Base-by-base conservation (phyloP, 2,329 filamentous ascomycete genomes). In the Colletotrichum sidae region DNA sequence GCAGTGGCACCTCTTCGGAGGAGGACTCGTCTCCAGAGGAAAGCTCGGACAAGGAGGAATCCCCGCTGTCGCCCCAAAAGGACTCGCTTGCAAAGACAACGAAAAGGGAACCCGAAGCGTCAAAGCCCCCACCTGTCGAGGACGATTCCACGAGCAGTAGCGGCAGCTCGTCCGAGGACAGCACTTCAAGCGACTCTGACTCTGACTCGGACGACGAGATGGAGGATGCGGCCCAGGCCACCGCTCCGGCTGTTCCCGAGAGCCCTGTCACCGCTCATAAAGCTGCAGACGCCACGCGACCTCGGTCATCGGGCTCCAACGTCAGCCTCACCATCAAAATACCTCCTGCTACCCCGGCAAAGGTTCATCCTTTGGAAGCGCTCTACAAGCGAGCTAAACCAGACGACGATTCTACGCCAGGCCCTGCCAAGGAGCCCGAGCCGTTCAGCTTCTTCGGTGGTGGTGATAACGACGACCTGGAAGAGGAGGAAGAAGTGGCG, bases 331-430 rank as follows among this genome's bases (percentile, higher is more conserved):
- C 81, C 34, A 86, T 89, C 75, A 84, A 83, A 70, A 86, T 87
- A 60, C 84, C 84, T 13, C 79, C 82, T 17, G 67, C 77, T 58
- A 81, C 81, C 6, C 80, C 84, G 1, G 75, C 78, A 55, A 81
- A 86, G 68, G 81, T 97, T 0, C 95, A 98, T 70, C 95, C 96
- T 0, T 85, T 98, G 2, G 94, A 98, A 80, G 93, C 93, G 0
- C 86, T 98, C 2, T 99, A 96, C 84, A 98, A 97, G 79, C 88
- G 88, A 5, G 78, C 87, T 0, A 86, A 80, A 65, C 87, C 75
- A 59, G 90, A 81, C 70, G 57, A 54, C 3, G 52, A 47, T 2
- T 47, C 41, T 6, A 51, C 51, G 6, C 34, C 63, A 6, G 12
- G 41, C 1, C 39, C 58, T 15, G 49, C 6, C n/a, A 42, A 45